A percentile compares a stretch with the other conserved stretches of the same genome.
These are phyloP conservation scores for Neltuma alba DNA, from an alignment of 306 rosid species.

Conservation along the genomic window DNA sequence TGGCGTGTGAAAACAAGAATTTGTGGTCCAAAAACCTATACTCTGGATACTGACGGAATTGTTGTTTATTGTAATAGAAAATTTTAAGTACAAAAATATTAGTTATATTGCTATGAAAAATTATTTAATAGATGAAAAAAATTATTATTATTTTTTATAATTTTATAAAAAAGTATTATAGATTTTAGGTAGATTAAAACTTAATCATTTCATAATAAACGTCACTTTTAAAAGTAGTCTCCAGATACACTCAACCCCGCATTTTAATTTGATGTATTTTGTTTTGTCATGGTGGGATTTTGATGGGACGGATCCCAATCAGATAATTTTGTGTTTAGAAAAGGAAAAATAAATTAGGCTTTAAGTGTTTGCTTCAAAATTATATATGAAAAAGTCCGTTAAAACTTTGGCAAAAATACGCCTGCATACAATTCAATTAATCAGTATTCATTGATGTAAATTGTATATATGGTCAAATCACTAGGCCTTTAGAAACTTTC, in stretches of 20 bases:
- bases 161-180: background rate
- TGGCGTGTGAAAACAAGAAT: constrained; percentile 40
- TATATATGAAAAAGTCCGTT: too few species aligned
- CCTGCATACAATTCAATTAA: background rate
- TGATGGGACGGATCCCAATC: background rate
- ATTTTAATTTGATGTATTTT: background rate
- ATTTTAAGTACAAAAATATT: background rate
- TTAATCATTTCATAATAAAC: background rate
- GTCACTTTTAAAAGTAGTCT: background rate
- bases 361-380: background rate
- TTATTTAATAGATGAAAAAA: background rate
- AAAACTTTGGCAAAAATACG: background rate
- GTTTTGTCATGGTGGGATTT: background rate
- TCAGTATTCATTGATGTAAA: too few species aligned
- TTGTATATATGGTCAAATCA: too few species aligned
- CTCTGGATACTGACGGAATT: constrained; percentile 20
- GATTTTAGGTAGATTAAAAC: background rate
- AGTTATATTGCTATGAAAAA: background rate
- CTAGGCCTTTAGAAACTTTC: too few species aligned
- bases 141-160: background rate
- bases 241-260: background rate
- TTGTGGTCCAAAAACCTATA: background rate
- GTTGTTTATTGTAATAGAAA: background rate
- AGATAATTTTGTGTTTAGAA: background rate
- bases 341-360: background rate